Conservation (phyloP, 495 filamentous ascomycete species). For the Lentithecium fluviatile region DNA sequence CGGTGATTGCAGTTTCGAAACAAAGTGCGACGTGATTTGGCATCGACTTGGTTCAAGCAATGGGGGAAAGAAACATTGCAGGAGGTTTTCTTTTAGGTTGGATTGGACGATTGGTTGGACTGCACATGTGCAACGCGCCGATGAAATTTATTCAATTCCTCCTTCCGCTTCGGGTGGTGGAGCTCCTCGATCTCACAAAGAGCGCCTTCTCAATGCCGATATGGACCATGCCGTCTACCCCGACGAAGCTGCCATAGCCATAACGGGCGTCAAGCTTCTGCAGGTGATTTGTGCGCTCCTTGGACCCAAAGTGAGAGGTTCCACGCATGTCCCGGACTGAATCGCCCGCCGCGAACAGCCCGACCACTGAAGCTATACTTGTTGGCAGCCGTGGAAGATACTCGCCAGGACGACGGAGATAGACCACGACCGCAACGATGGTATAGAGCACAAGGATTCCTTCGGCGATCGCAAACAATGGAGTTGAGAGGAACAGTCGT, state of each 20-base stretch:
- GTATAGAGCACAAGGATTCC: conserved; percentile 42
- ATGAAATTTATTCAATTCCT: no score
- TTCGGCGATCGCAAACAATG: conserved; percentile 41
- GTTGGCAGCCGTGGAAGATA: conserved; percentile 47
- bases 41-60: no score
- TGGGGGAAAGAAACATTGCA: no score
- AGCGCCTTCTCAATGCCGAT: conserved; percentile 46
- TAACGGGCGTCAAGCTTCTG: conserved; percentile 35
- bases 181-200: background rate
- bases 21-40: no score
- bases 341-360: conserved; percentile 24
- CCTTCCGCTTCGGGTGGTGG: background rate
- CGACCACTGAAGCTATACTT: conserved; percentile 44
- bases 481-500: conserved; percentile 44
- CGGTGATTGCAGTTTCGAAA: no score
- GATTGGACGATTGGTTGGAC: no score
- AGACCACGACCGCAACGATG: conserved; percentile 42
- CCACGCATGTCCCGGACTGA: conserved; percentile 23
- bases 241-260: conserved; percentile 48
- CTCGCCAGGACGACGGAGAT: conserved; percentile 33
- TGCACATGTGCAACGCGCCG: no score
- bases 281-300: conserved; percentile 2
- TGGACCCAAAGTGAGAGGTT: conserved; percentile 6
- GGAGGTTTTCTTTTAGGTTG: no score
- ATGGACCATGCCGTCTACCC: conserved; percentile 46